Evolutionary conservation across 2,329 filamentous ascomycete species (phyloP), one percentile per base, ranked within the genome.

Genomic region (Microcyclospora pomicola): DNA sequence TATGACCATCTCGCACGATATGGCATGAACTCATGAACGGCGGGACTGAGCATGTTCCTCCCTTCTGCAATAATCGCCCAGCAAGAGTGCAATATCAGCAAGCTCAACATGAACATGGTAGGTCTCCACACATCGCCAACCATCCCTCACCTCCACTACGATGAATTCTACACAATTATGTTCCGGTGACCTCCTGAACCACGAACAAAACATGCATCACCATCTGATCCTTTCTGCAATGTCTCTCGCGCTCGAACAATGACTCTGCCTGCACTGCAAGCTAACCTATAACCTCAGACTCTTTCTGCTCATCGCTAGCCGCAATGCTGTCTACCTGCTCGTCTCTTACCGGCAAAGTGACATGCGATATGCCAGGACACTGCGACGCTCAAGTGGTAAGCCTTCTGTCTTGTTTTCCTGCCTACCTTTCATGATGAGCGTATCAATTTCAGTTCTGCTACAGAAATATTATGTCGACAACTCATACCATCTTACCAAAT

Each of bases 391-490:
- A 24, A 24, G 19, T 24, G 19, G 19, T 24, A 24, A 24, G 19
- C 19, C 19, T 24, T 24, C 19, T 7, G 19, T 24, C 15, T 44
- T 30, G 12, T 15, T 34, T 32, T 27, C 5, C 31, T 35, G 35
- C 10, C 16, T 32, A 33, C 43, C 51, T 49, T 39, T 36, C 30
- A 53, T 58, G 57, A 60, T 60, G 57, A 60, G 51, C 52, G 57
- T 56, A 59, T 60, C 41, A 49, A 48, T 50, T 60, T 52, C 57
- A 60, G 57, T 60, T 60, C 57, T 60, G 57, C 57, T 60, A 52
- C 57, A 44, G 51, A 60, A 56, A 40, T 41, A 51, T 41, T 44
- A 49, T 60, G 57, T 56, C 41, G 57, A 59, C 44, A 59, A 43
- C 44, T 46, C 39, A 52, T 49, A 55, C 54, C 53, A 52, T 46